Conservation (phyloP, 1,284 basidiomycete species). For the Malassezia nana region DNA sequence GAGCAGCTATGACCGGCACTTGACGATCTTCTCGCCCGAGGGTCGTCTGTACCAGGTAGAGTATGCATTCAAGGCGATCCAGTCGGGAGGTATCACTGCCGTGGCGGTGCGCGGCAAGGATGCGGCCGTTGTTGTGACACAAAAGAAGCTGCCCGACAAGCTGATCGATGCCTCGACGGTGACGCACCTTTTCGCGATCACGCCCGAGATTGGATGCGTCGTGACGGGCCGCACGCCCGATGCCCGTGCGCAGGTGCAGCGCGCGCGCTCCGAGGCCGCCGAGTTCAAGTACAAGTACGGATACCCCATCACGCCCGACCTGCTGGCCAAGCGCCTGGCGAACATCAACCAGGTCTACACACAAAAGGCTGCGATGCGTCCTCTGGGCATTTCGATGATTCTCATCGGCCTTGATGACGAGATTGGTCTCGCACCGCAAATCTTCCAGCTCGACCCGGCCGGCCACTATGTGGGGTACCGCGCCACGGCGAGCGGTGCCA, state of each 20-base stretch:
- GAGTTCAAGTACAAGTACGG: slow-evolving; percentile 91
- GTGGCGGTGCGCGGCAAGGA: slow-evolving; percentile 88
- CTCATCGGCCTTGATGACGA: slow-evolving; percentile 86
- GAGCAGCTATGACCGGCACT: slow-evolving; percentile 45
- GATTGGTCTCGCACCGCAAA: slow-evolving; percentile 60
- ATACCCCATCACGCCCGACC: slow-evolving; percentile 93
- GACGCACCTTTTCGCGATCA: slow-evolving; percentile 92
- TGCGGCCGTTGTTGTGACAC: slow-evolving; percentile 86
- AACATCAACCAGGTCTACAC: slow-evolving; percentile 99
- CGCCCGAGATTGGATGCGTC: slow-evolving; percentile 90
- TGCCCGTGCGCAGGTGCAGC: slow-evolving; percentile 76
- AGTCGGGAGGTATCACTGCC: slow-evolving; percentile 86
- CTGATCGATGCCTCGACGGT: slow-evolving; percentile 88
- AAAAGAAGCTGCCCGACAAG: slow-evolving; percentile 98
- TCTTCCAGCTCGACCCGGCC: slow-evolving; percentile 96
- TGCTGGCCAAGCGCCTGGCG: slow-evolving; percentile 82
- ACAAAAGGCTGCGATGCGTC: slow-evolving; percentile 92
- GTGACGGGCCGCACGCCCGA: slow-evolving; percentile 94
- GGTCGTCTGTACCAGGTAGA: slow-evolving; percentile 47
- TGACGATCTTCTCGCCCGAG: slow-evolving; percentile 48
- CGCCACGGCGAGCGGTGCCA: slow-evolving; percentile 88
- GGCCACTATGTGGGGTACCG: slow-evolving; percentile 98
- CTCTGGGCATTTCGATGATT: slow-evolving; percentile 92
- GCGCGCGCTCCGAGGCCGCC: slow-evolving; percentile 82
- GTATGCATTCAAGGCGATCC: slow-evolving; percentile 99